These are phyloP conservation scores for Geum urbanum DNA, from an alignment of 306 rosid species.

Conservation along the genomic window DNA sequence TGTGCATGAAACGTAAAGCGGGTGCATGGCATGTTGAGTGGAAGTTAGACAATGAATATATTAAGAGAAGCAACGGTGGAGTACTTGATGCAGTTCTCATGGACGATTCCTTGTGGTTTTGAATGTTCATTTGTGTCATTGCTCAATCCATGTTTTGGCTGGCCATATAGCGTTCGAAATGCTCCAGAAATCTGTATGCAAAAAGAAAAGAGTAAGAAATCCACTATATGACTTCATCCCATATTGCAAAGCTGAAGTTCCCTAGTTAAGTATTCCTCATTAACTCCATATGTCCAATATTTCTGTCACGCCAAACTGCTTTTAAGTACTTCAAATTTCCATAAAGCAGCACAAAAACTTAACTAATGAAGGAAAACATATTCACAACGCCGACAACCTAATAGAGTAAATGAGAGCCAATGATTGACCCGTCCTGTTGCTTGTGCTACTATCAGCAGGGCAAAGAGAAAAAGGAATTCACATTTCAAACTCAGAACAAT, in stretches of 20 bases:
- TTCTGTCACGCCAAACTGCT: background rate
- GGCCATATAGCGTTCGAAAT: conserved; percentile 86
- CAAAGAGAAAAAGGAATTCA: background rate
- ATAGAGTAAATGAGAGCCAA: background rate
- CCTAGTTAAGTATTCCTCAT: background rate
- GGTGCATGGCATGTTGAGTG: conserved; percentile 11
- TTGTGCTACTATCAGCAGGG: background rate
- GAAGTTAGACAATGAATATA: conserved; percentile 19
- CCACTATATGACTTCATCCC: background rate
- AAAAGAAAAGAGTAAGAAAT: conserved; percentile 12
- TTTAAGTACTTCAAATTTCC: background rate
- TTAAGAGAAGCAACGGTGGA: conserved; percentile 11
- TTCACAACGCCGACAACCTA: background rate
- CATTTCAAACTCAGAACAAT: background rate
- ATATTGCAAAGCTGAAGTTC: background rate
- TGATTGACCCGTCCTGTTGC: background rate
- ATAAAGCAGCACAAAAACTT: background rate
- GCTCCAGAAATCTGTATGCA: conserved; percentile 73
- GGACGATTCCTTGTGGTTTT: conserved; percentile 61
- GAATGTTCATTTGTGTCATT: conserved; percentile 66
- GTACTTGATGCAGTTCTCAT: conserved; percentile 90
- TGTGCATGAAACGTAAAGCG: background rate
- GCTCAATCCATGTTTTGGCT: conserved; percentile 55
- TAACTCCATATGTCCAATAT: background rate
- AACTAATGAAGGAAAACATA: background rate